phyloP scores from a whole-genome alignment of 148 eudicot species.

The Rhododendron griersonianum region DNA sequence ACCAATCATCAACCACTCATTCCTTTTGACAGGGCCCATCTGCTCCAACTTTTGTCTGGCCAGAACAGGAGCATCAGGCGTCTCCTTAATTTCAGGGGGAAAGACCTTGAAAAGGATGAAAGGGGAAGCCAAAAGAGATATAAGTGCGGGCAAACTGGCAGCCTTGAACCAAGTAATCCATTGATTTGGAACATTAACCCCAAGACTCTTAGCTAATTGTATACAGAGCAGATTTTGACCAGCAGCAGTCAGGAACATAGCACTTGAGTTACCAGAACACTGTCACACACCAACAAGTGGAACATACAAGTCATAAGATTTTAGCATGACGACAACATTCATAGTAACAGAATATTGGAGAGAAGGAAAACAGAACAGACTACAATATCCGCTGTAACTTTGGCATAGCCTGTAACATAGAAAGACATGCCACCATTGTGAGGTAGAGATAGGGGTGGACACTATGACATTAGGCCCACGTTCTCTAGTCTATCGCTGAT shows the following conservation, averaged over 20 bases:
- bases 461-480: background rate
- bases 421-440: background rate
- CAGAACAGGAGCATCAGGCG: constrained; percentile 91
- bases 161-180: constrained; percentile 87
- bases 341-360: background rate
- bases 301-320: background rate
- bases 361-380: background rate
- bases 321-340: background rate
- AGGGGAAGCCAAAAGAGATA: constrained; percentile 63
- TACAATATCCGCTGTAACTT: background rate
- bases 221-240: constrained; percentile 92
- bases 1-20: constrained; percentile 87
- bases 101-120: constrained; percentile 61
- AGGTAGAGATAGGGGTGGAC: background rate
- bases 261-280: constrained; percentile 90
- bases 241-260: constrained; percentile 98
- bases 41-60: constrained; percentile 63
- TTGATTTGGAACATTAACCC: constrained; percentile 59
- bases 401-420: background rate
- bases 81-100: constrained; percentile 83
- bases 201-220: constrained; percentile 85
- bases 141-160: constrained; percentile 73
- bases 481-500: background rate
- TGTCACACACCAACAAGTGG: constrained; percentile 41
- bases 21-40: constrained; percentile 82